Conservation (phyloP, 495 filamentous ascomycete species). For the Evansstolkia leycettana region DNA sequence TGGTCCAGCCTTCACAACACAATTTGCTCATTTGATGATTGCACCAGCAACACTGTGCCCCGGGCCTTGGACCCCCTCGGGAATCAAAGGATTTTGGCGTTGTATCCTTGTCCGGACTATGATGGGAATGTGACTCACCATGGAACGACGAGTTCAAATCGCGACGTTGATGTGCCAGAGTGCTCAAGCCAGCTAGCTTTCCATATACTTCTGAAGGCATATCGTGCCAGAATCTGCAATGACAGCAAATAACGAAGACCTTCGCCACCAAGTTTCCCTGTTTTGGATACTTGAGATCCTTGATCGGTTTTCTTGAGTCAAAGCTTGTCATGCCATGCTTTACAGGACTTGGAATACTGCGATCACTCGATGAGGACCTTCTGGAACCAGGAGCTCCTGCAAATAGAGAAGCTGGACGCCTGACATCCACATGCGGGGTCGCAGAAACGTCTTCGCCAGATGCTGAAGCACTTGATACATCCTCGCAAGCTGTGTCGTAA, state of each 20-base stretch:
- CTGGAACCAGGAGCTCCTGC: background rate
- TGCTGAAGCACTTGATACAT: constrained; percentile 8
- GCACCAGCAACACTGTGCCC: constrained; percentile 66
- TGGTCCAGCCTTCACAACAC: constrained; percentile 65
- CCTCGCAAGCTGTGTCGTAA: constrained; percentile 29
- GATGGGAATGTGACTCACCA: background rate
- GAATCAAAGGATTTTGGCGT: constrained; percentile 8
- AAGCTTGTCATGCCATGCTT: background rate
- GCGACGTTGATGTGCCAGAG: constrained; percentile 27
- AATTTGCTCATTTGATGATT: constrained; percentile 56
- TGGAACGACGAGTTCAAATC: constrained; percentile 6
- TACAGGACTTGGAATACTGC: background rate
- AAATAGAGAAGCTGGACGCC: background rate
- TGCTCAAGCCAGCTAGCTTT: constrained; percentile 56
- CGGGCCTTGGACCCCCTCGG: constrained; percentile 14
- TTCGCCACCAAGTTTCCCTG: constrained; percentile 49
- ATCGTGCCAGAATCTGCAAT: constrained; percentile 72
- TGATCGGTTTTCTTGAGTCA: constrained; percentile 3
- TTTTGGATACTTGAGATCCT: constrained; percentile 8
- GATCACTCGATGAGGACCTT: background rate
- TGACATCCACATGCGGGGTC: background rate
- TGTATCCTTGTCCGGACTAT: background rate
- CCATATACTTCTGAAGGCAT: constrained; percentile 65
- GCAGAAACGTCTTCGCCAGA: background rate
- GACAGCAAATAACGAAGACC: constrained; percentile 70